Conservation (phyloP, 1,284 basidiomycete genomes). For the Trichosporon sp. region DNA sequence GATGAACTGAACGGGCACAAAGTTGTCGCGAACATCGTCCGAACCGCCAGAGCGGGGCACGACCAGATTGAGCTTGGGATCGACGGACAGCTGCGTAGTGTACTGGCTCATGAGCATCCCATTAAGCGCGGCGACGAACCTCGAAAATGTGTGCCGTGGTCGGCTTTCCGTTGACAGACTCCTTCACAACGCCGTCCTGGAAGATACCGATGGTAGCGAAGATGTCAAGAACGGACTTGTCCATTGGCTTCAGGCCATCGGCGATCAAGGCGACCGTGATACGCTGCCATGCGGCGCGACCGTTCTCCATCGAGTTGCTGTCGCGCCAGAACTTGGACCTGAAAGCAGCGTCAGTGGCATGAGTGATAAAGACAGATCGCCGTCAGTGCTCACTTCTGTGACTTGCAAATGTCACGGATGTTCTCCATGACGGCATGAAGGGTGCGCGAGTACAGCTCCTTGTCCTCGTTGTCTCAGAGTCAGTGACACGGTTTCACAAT, state of each 20-base stretch:
- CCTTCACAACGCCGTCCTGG: conserved; percentile 96
- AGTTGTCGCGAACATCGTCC: conserved; percentile 63
- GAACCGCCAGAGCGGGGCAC: conserved; percentile 84
- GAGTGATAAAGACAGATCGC: background rate
- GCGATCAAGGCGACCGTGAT: conserved; percentile 88
- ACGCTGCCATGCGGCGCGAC: conserved; percentile 85
- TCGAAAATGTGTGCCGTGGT: conserved; percentile 91
- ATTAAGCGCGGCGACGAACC: conserved; percentile 58
- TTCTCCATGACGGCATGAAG: conserved; percentile 96
- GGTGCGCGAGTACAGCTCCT: conserved; percentile 87
- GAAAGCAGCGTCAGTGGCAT: background rate
- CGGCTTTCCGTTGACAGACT: conserved; percentile 81
- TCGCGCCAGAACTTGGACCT: conserved; percentile 80
- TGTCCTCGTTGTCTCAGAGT: conserved; percentile 68
- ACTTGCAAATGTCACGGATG: conserved; percentile 97
- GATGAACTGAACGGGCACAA: conserved; percentile 93
- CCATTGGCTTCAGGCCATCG: conserved; percentile 93
- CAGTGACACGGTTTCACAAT: background rate
- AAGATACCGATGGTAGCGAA: conserved; percentile 86
- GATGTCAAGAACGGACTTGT: conserved; percentile 88
- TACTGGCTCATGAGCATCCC: conserved; percentile 61
- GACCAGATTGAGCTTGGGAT: conserved; percentile 82
- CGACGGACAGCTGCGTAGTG: conserved; percentile 88
- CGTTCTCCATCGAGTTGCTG: conserved; percentile 77
- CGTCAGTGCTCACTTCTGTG: conserved; percentile 62